Conservation (phyloP, 2,329 filamentous ascomycete species). For the Hymenotorrendiella dingleyae region DNA sequence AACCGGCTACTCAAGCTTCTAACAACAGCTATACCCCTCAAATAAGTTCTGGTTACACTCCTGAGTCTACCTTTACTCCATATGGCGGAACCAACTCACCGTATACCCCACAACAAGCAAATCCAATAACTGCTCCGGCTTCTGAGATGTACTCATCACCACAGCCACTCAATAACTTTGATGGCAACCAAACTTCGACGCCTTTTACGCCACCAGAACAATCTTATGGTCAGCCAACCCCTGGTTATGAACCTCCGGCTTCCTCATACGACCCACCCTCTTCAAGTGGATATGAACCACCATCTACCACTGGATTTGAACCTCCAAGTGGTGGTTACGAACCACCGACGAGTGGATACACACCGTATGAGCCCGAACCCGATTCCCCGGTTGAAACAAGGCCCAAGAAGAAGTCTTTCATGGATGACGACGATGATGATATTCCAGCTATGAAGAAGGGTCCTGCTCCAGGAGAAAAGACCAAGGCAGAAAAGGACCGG, state of each 20-base stretch:
- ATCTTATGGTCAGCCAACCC: slow-evolving; percentile 38
- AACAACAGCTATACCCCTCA: slow-evolving; percentile 25
- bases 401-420: slow-evolving; percentile 69
- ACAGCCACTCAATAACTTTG: slow-evolving; percentile 17
- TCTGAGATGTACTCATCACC: slow-evolving; percentile 19
- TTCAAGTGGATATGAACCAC: slow-evolving; percentile 22
- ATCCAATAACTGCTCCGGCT: slow-evolving; percentile 15
- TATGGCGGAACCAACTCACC: slow-evolving; percentile 13
- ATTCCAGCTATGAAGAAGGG: slow-evolving; percentile 42
- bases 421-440: slow-evolving; percentile 76
- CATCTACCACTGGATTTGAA: slow-evolving; percentile 20
- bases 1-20: slow-evolving; percentile 26
- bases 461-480: slow-evolving; percentile 46
- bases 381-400: slow-evolving; percentile 40
- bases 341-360: slow-evolving; percentile 23
- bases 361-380: slow-evolving; percentile 46
- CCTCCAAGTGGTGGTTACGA: slow-evolving; percentile 22
- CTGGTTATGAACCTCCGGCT: slow-evolving; percentile 19
- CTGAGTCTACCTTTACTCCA: slow-evolving; percentile 19
- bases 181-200: slow-evolving; percentile 11
- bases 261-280: slow-evolving; percentile 23
- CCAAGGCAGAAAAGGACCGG: slow-evolving; percentile 62
- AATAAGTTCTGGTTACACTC: slow-evolving; percentile 12
- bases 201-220: slow-evolving; percentile 15
- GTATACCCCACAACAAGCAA: slow-evolving; percentile 13